Percentiles rank a stretch among this genome's conserved stretches.
phyloP scores from a whole-genome alignment of 202 grass and related monocot genomes.

The Zizania palustris region DNA sequence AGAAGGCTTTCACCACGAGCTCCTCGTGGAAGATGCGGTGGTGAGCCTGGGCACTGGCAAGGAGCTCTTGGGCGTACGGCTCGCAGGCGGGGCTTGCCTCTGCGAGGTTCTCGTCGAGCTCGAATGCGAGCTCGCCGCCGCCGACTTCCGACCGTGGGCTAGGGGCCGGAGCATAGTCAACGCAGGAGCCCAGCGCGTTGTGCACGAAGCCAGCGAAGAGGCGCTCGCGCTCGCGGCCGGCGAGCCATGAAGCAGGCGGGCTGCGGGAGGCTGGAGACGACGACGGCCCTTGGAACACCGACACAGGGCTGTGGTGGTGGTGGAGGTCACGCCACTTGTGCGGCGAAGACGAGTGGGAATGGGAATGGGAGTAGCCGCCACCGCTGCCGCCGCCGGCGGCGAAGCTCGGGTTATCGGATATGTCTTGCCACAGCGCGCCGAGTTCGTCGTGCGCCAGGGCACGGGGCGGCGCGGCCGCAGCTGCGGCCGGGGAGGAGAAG shows the following conservation, averaged over 20 bases:
- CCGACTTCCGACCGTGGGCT: constrained; percentile 47
- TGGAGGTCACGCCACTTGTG: constrained; percentile 77
- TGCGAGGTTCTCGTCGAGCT: constrained; percentile 60
- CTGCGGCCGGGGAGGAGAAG: constrained; percentile 67
- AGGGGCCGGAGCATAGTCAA: constrained; percentile 63
- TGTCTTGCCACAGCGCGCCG: constrained; percentile 51
- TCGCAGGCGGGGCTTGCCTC: constrained; percentile 59
- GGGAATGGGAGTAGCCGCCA: constrained; percentile 23
- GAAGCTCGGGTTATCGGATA: constrained; percentile 64
- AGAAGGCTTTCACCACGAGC: constrained; percentile 87
- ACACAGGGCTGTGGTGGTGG: constrained; percentile 73
- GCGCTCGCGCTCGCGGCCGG: constrained; percentile 56
- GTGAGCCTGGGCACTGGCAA: constrained; percentile 65
- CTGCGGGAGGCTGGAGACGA: constrained; percentile 60
- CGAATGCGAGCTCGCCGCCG: constrained; percentile 64
- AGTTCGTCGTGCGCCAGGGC: constrained; percentile 52
- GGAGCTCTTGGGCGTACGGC: constrained; percentile 70
- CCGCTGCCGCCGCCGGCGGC: neutral
- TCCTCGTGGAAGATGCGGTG: constrained; percentile 95
- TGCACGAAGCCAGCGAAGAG: constrained; percentile 69
- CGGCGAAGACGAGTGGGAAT: constrained; percentile 55
- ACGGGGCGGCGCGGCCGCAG: constrained; percentile 44
- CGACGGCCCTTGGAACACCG: constrained; percentile 75
- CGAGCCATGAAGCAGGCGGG: constrained; percentile 56
- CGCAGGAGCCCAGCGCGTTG: constrained; percentile 78